These are phyloP conservation scores for Bipolaris gigantea DNA, from an alignment of 2,329 filamentous ascomycete species.

Conservation along the genomic window DNA sequence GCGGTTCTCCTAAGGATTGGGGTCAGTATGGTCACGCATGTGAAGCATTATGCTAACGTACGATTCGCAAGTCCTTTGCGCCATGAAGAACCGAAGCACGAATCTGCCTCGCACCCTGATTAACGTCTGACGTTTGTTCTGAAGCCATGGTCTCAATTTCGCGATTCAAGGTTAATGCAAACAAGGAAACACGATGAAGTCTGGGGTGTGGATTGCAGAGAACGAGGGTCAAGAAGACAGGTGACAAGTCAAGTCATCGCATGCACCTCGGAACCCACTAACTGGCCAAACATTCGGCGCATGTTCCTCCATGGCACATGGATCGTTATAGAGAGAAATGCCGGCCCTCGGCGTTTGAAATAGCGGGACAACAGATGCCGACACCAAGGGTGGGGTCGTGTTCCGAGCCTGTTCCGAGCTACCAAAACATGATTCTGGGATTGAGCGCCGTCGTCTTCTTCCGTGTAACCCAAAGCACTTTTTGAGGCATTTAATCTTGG, in stretches of 20 bases:
- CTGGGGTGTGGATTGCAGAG: not conserved
- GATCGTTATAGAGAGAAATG: slow-evolving; percentile 31
- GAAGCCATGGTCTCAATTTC: slow-evolving; percentile 20
- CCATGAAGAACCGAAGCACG: slow-evolving; percentile 62
- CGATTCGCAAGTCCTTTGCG: slow-evolving; percentile 62
- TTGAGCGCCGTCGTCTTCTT: slow-evolving; percentile 5
- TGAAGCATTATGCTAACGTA: slow-evolving; percentile 38
- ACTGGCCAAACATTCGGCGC: slow-evolving; percentile 22
- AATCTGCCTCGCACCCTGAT: slow-evolving; percentile 43
- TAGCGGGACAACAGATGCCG: slow-evolving; percentile 34
- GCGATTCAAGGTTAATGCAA: not conserved
- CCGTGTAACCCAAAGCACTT: slow-evolving; percentile 1
- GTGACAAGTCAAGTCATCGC: slow-evolving; percentile 4
- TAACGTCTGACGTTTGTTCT: slow-evolving; percentile 22
- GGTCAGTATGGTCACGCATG: not conserved
- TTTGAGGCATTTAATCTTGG: not conserved
- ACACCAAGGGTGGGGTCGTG: slow-evolving; percentile 27
- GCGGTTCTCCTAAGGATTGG: slow-evolving; percentile 55
- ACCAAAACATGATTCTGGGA: slow-evolving; percentile 11
- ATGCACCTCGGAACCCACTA: slow-evolving; percentile 10
- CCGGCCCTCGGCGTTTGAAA: slow-evolving; percentile 37
- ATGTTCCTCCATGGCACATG: slow-evolving; percentile 23
- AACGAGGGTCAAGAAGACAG: not conserved
- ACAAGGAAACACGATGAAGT: not conserved
- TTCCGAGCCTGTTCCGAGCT: slow-evolving; percentile 34